These are phyloP conservation scores for Pseudogymnoascus sp. DNA, from an alignment of 2,329 filamentous ascomycete genomes.

Conservation along the genomic window DNA sequence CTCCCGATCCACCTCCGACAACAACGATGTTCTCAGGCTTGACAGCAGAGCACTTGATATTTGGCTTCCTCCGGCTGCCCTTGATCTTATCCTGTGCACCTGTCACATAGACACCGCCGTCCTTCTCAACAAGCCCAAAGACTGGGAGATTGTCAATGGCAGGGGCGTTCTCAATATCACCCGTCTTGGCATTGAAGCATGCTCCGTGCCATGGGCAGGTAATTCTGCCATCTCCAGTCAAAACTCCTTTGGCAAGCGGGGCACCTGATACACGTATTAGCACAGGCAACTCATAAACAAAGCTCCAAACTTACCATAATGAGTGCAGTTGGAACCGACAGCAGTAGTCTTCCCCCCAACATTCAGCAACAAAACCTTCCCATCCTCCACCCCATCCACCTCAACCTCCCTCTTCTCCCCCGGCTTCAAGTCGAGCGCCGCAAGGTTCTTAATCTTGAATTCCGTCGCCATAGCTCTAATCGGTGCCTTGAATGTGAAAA, in stretches of 20 bases:
- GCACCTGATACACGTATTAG: constrained; percentile 42
- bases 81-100: constrained; percentile 75
- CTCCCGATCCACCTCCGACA: constrained; percentile 79
- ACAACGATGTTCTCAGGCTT: constrained; percentile 65
- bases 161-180: constrained; percentile 92
- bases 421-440: constrained; percentile 57
- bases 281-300: not conserved
- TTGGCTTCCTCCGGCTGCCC: constrained; percentile 62
- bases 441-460: constrained; percentile 1
- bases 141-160: constrained; percentile 78
- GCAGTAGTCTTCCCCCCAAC: constrained; percentile 69
- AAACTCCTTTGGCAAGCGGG: constrained; percentile 75
- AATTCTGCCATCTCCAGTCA: constrained; percentile 72
- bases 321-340: constrained; percentile 74
- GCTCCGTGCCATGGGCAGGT: constrained; percentile 98
- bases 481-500: not conserved
- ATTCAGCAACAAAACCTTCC: constrained; percentile 81
- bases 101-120: constrained; percentile 76
- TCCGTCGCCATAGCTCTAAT: not conserved
- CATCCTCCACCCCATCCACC: constrained; percentile 78
- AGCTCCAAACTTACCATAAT: constrained; percentile 55
- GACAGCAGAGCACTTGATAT: constrained; percentile 57
- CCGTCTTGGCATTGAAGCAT: constrained; percentile 83
- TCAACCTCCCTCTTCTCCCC: constrained; percentile 84
- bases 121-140: constrained; percentile 73